Evolutionary conservation across 2,329 filamentous ascomycete genomes (phyloP).

Genomic region (Penicillium aurantiogriseum): DNA sequence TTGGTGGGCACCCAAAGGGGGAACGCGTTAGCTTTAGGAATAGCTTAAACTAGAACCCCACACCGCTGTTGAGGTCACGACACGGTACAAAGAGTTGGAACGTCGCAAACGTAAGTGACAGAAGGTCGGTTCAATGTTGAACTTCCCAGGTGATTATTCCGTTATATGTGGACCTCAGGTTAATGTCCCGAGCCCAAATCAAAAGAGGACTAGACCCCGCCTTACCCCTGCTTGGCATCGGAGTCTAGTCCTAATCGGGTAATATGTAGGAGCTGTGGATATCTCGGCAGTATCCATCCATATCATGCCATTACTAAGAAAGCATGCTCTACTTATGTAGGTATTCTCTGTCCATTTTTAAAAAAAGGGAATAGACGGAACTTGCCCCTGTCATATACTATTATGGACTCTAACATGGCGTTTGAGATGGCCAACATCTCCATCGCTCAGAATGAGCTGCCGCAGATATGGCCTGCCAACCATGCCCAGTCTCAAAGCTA

Average conservation of each 20-base stretch:
- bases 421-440: constrained; percentile 13
- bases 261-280: not conserved
- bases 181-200: constrained; percentile 2
- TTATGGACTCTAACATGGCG: constrained; percentile 6
- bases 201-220: constrained; percentile 28
- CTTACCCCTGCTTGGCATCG: constrained; percentile 8
- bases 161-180: not conserved
- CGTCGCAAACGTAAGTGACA: not conserved
- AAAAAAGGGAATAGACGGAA: not conserved
- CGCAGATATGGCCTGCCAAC: constrained; percentile 8
- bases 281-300: not conserved
- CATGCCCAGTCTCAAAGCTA: not conserved
- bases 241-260: constrained; percentile 27
- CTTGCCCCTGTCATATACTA: not conserved
- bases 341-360: not conserved
- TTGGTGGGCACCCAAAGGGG: not conserved
- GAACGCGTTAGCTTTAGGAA: not conserved
- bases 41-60: not conserved
- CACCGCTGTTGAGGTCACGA: not conserved
- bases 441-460: constrained; percentile 6
- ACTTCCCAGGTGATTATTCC: not conserved
- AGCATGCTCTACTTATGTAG: not conserved
- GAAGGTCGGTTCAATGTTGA: not conserved
- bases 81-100: not conserved
- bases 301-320: not conserved